Evolutionary conservation across 768 basidiomycete genomes (phyloP).

Genomic region (Calocybe gangraenosa): DNA sequence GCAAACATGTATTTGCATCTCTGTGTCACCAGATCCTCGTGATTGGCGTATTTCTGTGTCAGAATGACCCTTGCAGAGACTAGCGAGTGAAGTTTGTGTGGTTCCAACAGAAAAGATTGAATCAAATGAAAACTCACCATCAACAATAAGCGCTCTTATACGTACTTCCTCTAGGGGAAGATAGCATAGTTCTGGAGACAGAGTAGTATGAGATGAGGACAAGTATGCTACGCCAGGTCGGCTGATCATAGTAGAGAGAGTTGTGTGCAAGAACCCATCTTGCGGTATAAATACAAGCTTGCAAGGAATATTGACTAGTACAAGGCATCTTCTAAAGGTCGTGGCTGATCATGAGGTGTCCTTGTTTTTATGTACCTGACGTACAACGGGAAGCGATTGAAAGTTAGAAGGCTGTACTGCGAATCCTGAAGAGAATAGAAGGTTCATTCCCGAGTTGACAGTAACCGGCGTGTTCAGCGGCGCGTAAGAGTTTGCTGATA

Average conservation of each 20-base stretch:
- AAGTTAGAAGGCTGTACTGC: too few species aligned
- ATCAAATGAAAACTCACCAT: conserved; percentile 27
- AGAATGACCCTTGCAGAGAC: conserved; percentile 42
- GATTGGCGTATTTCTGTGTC: conserved; percentile 37
- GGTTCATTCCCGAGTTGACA: too few species aligned
- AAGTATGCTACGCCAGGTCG: conserved; percentile 18
- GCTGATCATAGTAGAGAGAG: conserved; percentile 13
- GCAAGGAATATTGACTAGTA: too few species aligned
- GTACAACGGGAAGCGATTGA: too few species aligned
- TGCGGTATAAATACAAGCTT: too few species aligned
- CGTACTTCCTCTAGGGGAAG: conserved; percentile 39
- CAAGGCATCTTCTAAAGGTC: too few species aligned
- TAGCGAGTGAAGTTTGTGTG: conserved; percentile 11
- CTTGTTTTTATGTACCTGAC: too few species aligned
- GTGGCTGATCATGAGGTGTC: too few species aligned
- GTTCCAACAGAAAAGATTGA: not conserved
- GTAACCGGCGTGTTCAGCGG: too few species aligned
- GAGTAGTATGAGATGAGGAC: not conserved
- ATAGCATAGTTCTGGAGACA: conserved; percentile 7
- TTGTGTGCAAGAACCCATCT: not conserved
- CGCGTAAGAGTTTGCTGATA: too few species aligned
- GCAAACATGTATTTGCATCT: conserved; percentile 57
- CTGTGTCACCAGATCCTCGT: conserved; percentile 29
- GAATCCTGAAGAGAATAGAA: too few species aligned
- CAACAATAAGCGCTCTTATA: conserved; percentile 37